Percentiles rank a stretch among this genome's conserved stretches.
Evolutionary conservation across 306 rosid species (phyloP).

Genomic region (Cyclanthera cordifolia): DNA sequence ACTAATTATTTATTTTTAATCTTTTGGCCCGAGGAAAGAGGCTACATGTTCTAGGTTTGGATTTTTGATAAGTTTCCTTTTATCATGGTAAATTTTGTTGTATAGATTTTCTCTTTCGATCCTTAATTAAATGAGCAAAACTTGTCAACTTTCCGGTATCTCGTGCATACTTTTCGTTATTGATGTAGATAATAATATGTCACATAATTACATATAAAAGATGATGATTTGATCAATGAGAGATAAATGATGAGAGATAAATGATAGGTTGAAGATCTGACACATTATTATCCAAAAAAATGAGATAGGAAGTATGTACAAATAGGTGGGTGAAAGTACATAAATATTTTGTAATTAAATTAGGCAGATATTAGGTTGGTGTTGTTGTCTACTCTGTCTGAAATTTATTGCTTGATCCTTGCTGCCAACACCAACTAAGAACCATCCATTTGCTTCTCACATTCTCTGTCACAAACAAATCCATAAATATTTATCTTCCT

Average conservation of each 20-base stretch:
- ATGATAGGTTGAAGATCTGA: too few species aligned
- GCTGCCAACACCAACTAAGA: background rate
- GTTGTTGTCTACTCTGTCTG: constrained; percentile 5
- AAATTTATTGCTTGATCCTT: constrained; percentile 9
- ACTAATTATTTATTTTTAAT: background rate
- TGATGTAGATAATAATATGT: too few species aligned
- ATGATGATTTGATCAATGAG: too few species aligned
- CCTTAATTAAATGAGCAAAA: too few species aligned
- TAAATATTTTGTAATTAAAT: too few species aligned
- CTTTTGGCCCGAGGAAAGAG: background rate
- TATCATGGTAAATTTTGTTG: background rate
- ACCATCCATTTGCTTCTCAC: constrained; percentile 14
- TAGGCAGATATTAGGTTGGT: constrained; percentile 9
- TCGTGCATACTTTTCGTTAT: too few species aligned
- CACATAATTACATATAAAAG: too few species aligned
- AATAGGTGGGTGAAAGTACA: too few species aligned
- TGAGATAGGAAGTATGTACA: too few species aligned
- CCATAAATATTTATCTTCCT: constrained; percentile 14
- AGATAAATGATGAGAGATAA: too few species aligned
- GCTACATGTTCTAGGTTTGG: background rate
- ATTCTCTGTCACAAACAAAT: constrained; percentile 13
- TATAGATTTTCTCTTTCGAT: background rate
- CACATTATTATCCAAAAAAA: too few species aligned
- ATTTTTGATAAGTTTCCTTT: background rate
- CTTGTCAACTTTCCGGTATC: too few species aligned